Conservation (phyloP, 164 flowering plant species). For the Santalum album region DNA sequence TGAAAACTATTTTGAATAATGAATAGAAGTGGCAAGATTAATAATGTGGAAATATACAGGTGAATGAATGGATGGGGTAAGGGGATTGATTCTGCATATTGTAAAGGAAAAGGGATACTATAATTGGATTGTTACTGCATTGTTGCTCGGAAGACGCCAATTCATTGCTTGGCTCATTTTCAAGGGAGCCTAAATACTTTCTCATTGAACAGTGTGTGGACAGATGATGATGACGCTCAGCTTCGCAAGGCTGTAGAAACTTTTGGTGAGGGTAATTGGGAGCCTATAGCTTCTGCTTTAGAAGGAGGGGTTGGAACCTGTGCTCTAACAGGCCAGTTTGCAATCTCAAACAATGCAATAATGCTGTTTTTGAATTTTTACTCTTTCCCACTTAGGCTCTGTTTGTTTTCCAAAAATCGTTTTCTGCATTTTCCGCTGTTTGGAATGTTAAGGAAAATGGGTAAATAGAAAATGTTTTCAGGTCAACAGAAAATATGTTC, state of each 20-base stretch:
- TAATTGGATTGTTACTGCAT: slow-evolving; percentile 75
- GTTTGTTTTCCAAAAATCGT: too few species aligned
- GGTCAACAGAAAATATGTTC: too few species aligned
- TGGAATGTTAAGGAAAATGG: too few species aligned
- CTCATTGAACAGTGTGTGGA: slow-evolving; percentile 74
- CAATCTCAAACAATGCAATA: not conserved
- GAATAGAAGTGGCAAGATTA: too few species aligned
- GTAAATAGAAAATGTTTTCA: too few species aligned
- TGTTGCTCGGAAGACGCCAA: slow-evolving; percentile 71
- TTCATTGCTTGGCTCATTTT: slow-evolving; percentile 75
- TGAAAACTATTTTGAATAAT: too few species aligned
- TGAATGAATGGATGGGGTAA: too few species aligned
- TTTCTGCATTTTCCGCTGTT: too few species aligned
- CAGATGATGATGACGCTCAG: slow-evolving; percentile 70
- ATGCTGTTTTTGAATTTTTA: too few species aligned
- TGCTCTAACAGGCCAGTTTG: slow-evolving; percentile 87
- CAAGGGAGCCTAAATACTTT: slow-evolving; percentile 84
- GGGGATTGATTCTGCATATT: slow-evolving; percentile 66
- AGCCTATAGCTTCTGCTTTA: slow-evolving; percentile 59
- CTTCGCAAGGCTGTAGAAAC: slow-evolving; percentile 69
- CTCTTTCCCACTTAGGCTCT: too few species aligned
- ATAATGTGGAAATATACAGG: too few species aligned
- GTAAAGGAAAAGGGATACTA: slow-evolving; percentile 51
- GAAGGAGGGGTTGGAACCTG: slow-evolving; percentile 67
- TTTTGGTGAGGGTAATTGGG: slow-evolving; percentile 83